phyloP scores from a whole-genome alignment of 352 stramenopile genomes.

The Phytophthora podocarpi region DNA sequence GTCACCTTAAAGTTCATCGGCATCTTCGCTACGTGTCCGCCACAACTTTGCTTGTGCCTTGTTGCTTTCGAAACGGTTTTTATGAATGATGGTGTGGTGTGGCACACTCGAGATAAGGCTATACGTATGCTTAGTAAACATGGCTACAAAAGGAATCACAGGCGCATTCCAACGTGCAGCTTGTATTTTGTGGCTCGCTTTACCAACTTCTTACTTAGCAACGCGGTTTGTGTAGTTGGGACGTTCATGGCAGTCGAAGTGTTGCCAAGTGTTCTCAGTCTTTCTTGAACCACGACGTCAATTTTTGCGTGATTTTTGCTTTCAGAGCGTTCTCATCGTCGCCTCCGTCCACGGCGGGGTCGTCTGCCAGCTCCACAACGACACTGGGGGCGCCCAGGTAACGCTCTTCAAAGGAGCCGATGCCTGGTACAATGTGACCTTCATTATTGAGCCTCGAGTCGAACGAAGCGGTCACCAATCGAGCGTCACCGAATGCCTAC shows the following conservation, averaged over 20 bases:
- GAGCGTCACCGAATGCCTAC: conserved; percentile 71
- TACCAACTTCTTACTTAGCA: conserved; percentile 1
- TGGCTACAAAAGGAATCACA: conserved; percentile 5
- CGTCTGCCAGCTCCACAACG: conserved; percentile 45
- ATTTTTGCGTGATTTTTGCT: conserved; percentile 46
- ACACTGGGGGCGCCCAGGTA: conserved; percentile 52
- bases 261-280: conserved; percentile 9
- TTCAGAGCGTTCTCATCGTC: conserved; percentile 47
- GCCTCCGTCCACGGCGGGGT: conserved; percentile 14
- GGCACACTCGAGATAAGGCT: no score
- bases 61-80: no score
- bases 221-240: neutral
- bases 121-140: conserved; percentile 14
- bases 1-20: conserved; percentile 78
- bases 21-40: conserved; percentile 16
- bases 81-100: no score
- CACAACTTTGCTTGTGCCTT: no score
- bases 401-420: conserved; percentile 78
- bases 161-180: conserved; percentile 9
- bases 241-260: neutral
- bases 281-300: conserved; percentile 44
- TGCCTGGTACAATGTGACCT: conserved; percentile 70
- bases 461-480: conserved; percentile 81
- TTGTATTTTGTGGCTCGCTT: neutral
- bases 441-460: conserved; percentile 62